These are phyloP conservation scores for Phlyctochytrium arcticum DNA, from an alignment of 192 early-diverging fungal species.

Conservation along the genomic window DNA sequence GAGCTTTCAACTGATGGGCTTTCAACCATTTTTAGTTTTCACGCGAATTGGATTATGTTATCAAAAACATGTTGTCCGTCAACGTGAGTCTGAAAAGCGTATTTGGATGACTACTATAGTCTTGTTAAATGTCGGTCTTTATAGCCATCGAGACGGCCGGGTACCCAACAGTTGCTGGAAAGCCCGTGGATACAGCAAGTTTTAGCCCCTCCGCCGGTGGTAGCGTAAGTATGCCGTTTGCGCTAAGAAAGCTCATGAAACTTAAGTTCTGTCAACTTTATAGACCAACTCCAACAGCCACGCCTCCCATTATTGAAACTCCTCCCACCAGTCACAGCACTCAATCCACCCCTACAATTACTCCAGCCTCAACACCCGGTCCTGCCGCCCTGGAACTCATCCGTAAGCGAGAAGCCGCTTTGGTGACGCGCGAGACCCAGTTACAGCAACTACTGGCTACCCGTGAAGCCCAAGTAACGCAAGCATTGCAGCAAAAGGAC, in stretches of 20 bases:
- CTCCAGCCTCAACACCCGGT: no score
- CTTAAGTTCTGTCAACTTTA: background rate
- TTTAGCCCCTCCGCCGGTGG: background rate
- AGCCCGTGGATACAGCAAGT: slow-evolving; percentile 1
- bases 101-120: no score
- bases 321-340: background rate
- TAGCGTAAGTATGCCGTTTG: no score
- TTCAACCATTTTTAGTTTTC: slow-evolving; percentile 38
- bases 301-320: background rate
- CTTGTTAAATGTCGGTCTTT: background rate
- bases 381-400: no score
- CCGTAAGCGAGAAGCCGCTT: no score
- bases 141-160: slow-evolving; percentile 8
- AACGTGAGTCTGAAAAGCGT: slow-evolving; percentile 47
- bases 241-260: background rate
- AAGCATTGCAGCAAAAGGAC: no score
- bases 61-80: slow-evolving; percentile 54
- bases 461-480: no score
- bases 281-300: background rate
- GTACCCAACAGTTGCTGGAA: slow-evolving; percentile 8
- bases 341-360: no score
- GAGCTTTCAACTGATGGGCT: no score
- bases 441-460: no score
- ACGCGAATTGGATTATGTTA: slow-evolving; percentile 31
- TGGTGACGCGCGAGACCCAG: no score